Base-by-base conservation (phyloP, 106 monocot genomes). In the Narthecium ossifragum region DNA sequence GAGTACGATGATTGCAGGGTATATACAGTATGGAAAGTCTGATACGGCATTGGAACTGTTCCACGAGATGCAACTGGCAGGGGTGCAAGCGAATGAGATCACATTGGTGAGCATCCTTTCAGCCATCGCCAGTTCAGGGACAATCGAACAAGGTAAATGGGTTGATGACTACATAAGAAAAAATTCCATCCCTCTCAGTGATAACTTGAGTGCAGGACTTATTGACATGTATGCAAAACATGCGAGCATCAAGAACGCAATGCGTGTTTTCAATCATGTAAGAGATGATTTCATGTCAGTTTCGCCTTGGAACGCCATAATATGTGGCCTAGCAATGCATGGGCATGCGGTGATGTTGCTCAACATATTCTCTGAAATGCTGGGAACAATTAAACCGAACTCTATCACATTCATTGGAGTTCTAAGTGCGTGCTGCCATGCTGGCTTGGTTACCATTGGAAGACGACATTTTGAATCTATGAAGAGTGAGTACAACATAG, bases 201-300 rank as follows among this genome's bases (percentile, higher is more conserved):
- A 77, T 25, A 82, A 80, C 43, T 50, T 86, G 27, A 65, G 62
- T 24, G 82, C 77, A 6, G 71, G 73, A 1, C 51, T 91, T 11
- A 62, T 91, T 2, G 82, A 86, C 47, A 82, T 86, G 91, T 83
- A 91, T 65, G 75, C 85, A 14, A 86, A 83, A 60, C 62, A 76
- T 31, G 91, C 79, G 25, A 77, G 69, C 39, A 60, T 91, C 8
- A 24, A 14, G 1, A 55, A 34, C 22, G 79, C 91, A 0, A 5
- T 73, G 30, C 60, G 36, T 4, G 26, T 80, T 8, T 91, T 91
- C 26, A 18, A 77, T 28, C 7, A 51, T 23, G 55, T 68, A 1
- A 68, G 53, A 29, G 43, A 66, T 2, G 10, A 10, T 1, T 6
- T 27, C 2, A 48, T 49, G 5, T 64, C 70, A 1, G 41, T 78